These are phyloP conservation scores for Arachnomyces sp. DNA, from an alignment of 2,329 filamentous ascomycete genomes.

Conservation along the genomic window DNA sequence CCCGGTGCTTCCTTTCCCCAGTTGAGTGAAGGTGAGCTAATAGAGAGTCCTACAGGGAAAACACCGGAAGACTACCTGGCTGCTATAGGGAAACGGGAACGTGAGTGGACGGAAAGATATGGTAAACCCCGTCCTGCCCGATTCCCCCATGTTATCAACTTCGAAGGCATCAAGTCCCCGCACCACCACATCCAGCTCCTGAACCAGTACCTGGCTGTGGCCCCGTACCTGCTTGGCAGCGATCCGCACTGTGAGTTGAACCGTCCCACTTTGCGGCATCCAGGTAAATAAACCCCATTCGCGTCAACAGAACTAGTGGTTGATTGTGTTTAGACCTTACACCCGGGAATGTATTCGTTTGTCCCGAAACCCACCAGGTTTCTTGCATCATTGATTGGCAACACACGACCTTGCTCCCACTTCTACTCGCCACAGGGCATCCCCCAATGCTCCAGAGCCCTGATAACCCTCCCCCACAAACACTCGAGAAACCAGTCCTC, in stretches of 20 bases:
- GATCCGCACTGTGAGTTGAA: not conserved
- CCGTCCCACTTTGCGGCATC: conserved; percentile 6
- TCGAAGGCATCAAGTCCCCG: conserved; percentile 5
- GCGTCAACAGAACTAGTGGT: not conserved
- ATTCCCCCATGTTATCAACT: conserved; percentile 8
- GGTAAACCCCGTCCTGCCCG: conserved; percentile 8
- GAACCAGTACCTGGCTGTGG: conserved; percentile 8
- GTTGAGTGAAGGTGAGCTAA: not conserved
- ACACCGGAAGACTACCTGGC: conserved; percentile 5
- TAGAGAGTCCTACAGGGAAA: conserved; percentile 5
- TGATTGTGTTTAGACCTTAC: conserved; percentile 4
- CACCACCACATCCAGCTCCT: conserved; percentile 7
- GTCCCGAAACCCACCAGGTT: conserved; percentile 6
- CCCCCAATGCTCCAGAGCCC: not conserved
- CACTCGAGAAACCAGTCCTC: too few species aligned
- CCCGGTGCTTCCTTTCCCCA: not conserved
- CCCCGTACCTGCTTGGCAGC: conserved; percentile 9
- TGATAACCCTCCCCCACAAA: too few species aligned
- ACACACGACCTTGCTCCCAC: conserved; percentile 6
- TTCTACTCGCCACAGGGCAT: conserved; percentile 5
- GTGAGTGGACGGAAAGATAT: conserved; percentile 8
- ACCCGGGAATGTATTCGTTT: conserved; percentile 7
- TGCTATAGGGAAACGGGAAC: conserved; percentile 7
- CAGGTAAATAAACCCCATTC: conserved; percentile 1
- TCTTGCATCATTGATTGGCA: conserved; percentile 10